phyloP scores from a whole-genome alignment of 2,329 filamentous ascomycete species.

The Talaromyces sp. region DNA sequence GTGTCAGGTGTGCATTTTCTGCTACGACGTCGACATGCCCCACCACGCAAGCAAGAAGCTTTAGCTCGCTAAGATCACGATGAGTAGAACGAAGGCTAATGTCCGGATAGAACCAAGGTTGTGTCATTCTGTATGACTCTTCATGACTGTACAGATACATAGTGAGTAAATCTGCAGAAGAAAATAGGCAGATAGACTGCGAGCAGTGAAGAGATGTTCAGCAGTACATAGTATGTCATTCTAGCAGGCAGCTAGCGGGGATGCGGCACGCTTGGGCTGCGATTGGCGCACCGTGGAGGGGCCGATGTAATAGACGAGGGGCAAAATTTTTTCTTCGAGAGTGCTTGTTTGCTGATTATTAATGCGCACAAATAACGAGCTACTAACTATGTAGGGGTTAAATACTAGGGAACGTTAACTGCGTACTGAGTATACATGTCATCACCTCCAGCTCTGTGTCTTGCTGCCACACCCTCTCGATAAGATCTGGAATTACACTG shows the following conservation, averaged over 20 bases:
- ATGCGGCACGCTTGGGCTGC: neutral
- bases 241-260: neutral
- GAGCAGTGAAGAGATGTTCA: too few relatives aligned
- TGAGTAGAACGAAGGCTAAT: too few relatives aligned
- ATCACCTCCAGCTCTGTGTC: neutral
- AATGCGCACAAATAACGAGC: neutral
- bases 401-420: too few relatives aligned
- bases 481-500: neutral
- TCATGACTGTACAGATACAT: too few relatives aligned
- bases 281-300: neutral
- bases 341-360: neutral
- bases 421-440: neutral
- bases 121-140: too few relatives aligned
- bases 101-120: too few relatives aligned
- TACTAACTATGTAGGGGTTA: too few relatives aligned
- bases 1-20: neutral
- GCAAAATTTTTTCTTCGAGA: conserved; percentile 4
- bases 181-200: too few relatives aligned
- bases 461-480: neutral
- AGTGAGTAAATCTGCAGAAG: too few relatives aligned
- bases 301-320: conserved; percentile 3
- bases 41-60: neutral
- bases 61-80: neutral
- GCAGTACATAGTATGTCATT: neutral
- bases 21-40: neutral